Percentiles rank a stretch among this genome's conserved stretches.
phyloP scores from a whole-genome alignment of 495 filamentous ascomycete genomes.

The Penicillium robsamsonii region DNA sequence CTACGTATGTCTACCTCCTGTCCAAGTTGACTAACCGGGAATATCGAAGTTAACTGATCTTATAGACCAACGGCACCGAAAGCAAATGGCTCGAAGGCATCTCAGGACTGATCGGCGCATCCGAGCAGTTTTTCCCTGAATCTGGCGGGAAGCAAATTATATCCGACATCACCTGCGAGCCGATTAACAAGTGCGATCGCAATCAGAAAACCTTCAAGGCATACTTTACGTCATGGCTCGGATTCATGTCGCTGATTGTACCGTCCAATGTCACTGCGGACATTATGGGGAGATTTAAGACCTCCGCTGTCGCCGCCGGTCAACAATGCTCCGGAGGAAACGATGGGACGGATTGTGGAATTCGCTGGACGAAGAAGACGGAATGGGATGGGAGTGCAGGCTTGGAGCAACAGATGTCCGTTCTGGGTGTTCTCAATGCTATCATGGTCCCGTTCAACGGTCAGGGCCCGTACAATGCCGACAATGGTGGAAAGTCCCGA shows the following conservation, averaged over 20 bases:
- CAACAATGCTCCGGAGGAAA: slow-evolving; percentile 54
- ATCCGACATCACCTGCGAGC: slow-evolving; percentile 65
- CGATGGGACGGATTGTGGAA: slow-evolving; percentile 47
- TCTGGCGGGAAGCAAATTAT: slow-evolving; percentile 33
- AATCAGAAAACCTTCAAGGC: slow-evolving; percentile 73
- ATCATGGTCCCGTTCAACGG: slow-evolving; percentile 43
- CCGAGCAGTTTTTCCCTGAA: slow-evolving; percentile 52
- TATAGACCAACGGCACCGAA: slow-evolving; percentile 33
- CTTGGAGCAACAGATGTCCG: slow-evolving; percentile 56
- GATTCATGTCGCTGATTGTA: slow-evolving; percentile 50
- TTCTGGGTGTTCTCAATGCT: slow-evolving; percentile 51
- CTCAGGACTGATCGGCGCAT: slow-evolving; percentile 51
- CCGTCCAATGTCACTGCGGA: slow-evolving; percentile 4
- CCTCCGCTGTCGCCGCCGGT: slow-evolving; percentile 58
- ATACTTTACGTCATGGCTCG: slow-evolving; percentile 66
- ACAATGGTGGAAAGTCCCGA: slow-evolving; percentile 59
- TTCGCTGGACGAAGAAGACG: slow-evolving; percentile 42
- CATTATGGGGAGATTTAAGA: slow-evolving; percentile 14
- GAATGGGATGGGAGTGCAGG: slow-evolving; percentile 45
- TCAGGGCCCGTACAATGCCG: slow-evolving; percentile 49
- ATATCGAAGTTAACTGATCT: slow-evolving; percentile 12
- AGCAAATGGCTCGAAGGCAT: slow-evolving; percentile 54
- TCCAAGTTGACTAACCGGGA: background rate
- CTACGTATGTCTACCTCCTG: slow-evolving; percentile 34
- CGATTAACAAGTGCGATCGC: slow-evolving; percentile 56